Conservation (phyloP, 177 flowering plant genomes). For the Vitis hybrid region DNA sequence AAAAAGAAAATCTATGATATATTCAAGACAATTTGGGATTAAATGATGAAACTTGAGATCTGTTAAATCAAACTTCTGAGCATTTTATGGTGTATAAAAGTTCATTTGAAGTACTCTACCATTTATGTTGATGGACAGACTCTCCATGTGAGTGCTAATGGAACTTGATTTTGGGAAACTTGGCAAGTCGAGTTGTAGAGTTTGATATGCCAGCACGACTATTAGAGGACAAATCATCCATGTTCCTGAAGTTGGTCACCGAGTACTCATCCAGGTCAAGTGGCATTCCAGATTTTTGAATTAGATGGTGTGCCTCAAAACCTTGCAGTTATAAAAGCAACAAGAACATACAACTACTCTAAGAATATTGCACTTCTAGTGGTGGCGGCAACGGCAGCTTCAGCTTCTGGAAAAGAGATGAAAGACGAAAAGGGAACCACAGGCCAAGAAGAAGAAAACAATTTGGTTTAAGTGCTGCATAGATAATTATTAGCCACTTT, state of each 20-base stretch:
- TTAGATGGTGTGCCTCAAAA: constrained; percentile 18
- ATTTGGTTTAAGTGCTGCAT: constrained; percentile 3
- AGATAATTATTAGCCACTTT: constrained; percentile 9
- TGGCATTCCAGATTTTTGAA: constrained; percentile 66
- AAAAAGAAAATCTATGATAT: too few species aligned
- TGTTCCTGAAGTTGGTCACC: constrained; percentile 84
- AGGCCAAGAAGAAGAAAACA: not conserved
- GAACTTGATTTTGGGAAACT: constrained; percentile 3
- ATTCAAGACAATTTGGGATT: too few species aligned
- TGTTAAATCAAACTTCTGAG: too few species aligned
- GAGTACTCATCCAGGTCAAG: constrained; percentile 91
- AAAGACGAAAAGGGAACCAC: too few species aligned
- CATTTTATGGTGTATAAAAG: too few species aligned
- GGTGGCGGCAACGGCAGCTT: too few species aligned
- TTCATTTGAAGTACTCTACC: too few species aligned
- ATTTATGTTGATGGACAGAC: too few species aligned
- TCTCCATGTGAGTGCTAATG: too few species aligned
- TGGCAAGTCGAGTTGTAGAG: constrained; percentile 87
- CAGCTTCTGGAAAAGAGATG: not conserved
- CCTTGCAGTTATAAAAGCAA: constrained; percentile 1
- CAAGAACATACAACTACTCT: not conserved
- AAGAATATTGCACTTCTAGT: not conserved
- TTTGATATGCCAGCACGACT: constrained; percentile 76
- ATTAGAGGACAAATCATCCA: constrained; percentile 82
- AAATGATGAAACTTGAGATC: too few species aligned